These are phyloP conservation scores for Rostrohypoxylon terebratum DNA, from an alignment of 495 filamentous ascomycete genomes.

Conservation along the genomic window DNA sequence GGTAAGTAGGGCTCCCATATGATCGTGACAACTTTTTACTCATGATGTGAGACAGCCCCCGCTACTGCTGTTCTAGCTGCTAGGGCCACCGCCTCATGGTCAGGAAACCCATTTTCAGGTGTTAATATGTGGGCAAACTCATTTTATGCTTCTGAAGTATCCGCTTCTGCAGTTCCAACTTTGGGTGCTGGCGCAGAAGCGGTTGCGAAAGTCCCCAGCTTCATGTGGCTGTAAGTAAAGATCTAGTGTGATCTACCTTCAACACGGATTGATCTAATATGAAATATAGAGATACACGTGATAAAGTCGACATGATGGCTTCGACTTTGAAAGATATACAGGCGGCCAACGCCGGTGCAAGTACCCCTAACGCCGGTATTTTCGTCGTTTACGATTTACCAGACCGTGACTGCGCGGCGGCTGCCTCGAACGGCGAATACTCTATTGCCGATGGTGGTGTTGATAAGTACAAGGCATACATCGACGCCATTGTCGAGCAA, in stretches of 20 bases:
- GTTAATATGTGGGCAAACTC: conserved; percentile 67
- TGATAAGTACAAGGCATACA: conserved; percentile 70
- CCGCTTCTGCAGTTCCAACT: conserved; percentile 63
- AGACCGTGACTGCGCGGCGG: conserved; percentile 72
- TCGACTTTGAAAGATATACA: conserved; percentile 62
- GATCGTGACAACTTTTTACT: neutral
- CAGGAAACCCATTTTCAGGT: conserved; percentile 66
- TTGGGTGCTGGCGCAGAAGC: conserved; percentile 56
- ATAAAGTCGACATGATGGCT: conserved; percentile 62
- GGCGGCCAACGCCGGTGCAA: conserved; percentile 61
- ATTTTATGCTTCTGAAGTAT: conserved; percentile 69
- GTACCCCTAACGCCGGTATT: conserved; percentile 39
- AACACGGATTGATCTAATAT: conserved; percentile 12
- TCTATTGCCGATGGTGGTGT: conserved; percentile 64
- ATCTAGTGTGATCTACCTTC: neutral
- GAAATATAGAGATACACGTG: conserved; percentile 55
- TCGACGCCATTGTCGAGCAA: conserved; percentile 60
- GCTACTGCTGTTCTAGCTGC: conserved; percentile 31
- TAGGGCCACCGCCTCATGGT: conserved; percentile 50
- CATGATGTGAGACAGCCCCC: neutral
- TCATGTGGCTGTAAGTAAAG: conserved; percentile 66
- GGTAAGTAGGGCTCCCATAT: neutral
- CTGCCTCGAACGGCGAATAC: conserved; percentile 72
- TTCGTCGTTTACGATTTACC: conserved; percentile 74
- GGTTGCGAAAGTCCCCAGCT: conserved; percentile 67